These are phyloP conservation scores for Mrakia gelida DNA, from an alignment of 768 basidiomycete genomes.

Conservation along the genomic window DNA sequence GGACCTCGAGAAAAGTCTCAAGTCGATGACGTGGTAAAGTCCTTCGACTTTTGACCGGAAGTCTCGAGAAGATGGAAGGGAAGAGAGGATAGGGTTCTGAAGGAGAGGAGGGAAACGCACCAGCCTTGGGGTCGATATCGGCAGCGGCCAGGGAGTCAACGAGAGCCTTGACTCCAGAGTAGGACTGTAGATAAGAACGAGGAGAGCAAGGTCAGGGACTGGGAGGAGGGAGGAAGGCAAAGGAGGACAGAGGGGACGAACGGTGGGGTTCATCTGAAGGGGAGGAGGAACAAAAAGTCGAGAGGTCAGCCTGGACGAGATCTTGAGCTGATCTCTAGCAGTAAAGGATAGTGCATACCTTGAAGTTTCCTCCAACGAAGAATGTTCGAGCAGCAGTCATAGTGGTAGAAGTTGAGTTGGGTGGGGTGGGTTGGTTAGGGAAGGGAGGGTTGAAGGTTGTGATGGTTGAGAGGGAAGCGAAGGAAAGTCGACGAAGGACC, in stretches of 20 bases:
- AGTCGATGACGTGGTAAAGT: too few species aligned
- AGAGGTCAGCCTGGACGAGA: background rate
- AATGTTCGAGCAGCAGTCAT: conserved; percentile 49
- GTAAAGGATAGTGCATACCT: conserved; percentile 80
- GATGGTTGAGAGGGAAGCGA: background rate
- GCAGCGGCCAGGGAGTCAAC: conserved; percentile 71
- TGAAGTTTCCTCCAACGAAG: conserved; percentile 97
- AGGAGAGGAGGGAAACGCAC: conserved; percentile 49
- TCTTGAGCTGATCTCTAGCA: too few species aligned
- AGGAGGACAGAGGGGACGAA: conserved; percentile 1
- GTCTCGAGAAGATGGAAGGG: too few species aligned
- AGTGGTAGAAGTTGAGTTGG: background rate
- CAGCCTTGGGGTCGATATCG: conserved; percentile 67
- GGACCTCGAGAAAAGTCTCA: too few species aligned
- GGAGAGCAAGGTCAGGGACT: background rate
- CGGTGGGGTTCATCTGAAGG: conserved; percentile 33
- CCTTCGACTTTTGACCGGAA: too few species aligned
- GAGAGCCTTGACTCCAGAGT: conserved; percentile 58
- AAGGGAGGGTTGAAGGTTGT: background rate
- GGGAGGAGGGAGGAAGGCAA: background rate
- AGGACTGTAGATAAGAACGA: conserved; percentile 7
- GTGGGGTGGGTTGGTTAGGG: conserved; percentile 3
- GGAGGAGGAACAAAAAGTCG: conserved; percentile 8
- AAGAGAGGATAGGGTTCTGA: background rate
- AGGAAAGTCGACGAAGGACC: background rate